These are phyloP conservation scores for Rubia yunnanensis DNA, from an alignment of 257 asterid genomes.

Conservation along the genomic window DNA sequence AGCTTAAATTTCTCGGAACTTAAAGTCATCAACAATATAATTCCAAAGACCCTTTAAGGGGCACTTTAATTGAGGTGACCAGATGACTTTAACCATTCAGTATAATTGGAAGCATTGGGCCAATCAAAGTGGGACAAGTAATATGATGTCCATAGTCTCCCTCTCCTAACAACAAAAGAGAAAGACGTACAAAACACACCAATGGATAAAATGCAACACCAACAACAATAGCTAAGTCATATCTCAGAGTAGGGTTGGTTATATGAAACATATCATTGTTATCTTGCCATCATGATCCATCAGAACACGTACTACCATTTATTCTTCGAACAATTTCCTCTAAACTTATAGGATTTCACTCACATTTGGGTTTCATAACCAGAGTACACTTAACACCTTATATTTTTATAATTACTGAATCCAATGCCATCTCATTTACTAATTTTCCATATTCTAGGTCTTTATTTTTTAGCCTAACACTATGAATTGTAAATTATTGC, in stretches of 20 bases:
- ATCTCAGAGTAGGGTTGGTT: not conserved
- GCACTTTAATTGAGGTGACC: too few species aligned
- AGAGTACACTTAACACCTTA: not conserved
- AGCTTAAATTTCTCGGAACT: too few species aligned
- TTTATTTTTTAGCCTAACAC: too few species aligned
- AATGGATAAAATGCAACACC: not conserved
- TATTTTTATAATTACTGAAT: not conserved
- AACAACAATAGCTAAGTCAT: not conserved
- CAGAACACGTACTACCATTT: not conserved
- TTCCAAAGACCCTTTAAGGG: too few species aligned
- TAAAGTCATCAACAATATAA: too few species aligned
- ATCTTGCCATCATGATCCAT: not conserved
- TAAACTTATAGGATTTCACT: not conserved
- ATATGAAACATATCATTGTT: not conserved
- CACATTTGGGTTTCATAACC: not conserved
- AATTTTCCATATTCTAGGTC: not conserved
- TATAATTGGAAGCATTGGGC: not conserved
- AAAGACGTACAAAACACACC: not conserved
- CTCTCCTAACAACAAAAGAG: not conserved
- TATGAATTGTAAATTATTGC: too few species aligned
- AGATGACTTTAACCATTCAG: not conserved
- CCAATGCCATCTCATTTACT: not conserved
- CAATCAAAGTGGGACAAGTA: not conserved
- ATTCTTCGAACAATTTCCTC: too few species aligned
- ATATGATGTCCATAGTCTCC: not conserved